A percentile compares a stretch with the other conserved stretches of the same genome.
These are phyloP conservation scores for Lachnellula subtilissima DNA, from an alignment of 2,329 filamentous ascomycete species.

Conservation along the genomic window DNA sequence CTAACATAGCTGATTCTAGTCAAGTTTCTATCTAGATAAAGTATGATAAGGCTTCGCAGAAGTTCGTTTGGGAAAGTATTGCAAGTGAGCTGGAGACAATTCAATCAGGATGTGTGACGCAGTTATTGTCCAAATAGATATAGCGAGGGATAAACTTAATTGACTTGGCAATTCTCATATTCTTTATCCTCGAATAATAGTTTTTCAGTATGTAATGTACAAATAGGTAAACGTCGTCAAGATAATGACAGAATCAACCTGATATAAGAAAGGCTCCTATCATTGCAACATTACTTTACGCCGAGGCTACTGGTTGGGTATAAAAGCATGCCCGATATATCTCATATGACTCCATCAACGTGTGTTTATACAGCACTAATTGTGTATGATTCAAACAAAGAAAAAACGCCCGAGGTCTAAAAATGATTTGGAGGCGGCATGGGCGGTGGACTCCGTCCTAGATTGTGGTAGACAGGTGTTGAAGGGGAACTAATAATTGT, in stretches of 20 bases:
- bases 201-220: too few species aligned
- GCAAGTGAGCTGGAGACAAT: conserved; percentile 27
- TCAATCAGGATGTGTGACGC: conserved; percentile 28
- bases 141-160: too few species aligned
- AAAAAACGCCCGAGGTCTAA: not conserved
- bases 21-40: conserved; percentile 12
- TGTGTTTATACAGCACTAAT: not conserved
- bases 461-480: not conserved
- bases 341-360: not conserved
- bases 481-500: not conserved
- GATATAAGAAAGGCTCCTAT: not conserved
- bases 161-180: too few species aligned
- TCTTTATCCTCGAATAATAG: too few species aligned
- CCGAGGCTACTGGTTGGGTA: not conserved
- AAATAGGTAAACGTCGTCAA: too few species aligned
- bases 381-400: not conserved
- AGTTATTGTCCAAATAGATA: conserved; percentile 4
- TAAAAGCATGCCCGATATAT: not conserved
- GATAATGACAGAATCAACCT: too few species aligned
- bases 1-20: not conserved
- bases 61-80: conserved; percentile 29
- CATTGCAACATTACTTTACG: not conserved
- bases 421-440: not conserved
- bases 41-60: conserved; percentile 26
- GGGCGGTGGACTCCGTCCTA: not conserved